Conservation (phyloP, 2,329 filamentous ascomycete genomes). For the Aspergillus tanneri region DNA sequence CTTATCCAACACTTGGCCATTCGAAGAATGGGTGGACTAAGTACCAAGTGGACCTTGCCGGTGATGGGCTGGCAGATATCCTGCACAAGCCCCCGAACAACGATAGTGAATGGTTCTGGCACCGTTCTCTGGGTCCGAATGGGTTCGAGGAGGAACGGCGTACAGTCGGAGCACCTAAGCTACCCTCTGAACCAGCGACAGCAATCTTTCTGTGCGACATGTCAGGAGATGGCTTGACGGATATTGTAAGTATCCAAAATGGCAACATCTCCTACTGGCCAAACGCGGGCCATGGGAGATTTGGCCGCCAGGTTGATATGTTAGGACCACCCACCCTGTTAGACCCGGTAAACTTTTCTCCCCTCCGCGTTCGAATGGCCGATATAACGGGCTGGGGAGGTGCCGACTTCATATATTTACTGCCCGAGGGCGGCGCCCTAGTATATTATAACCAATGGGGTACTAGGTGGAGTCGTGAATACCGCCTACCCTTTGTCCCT, state of each 20-base stretch:
- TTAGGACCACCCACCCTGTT: not conserved
- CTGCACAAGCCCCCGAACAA: not conserved
- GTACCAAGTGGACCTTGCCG: not conserved
- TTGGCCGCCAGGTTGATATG: not conserved
- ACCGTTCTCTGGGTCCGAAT: not conserved
- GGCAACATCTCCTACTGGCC: conserved; percentile 2
- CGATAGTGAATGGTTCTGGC: not conserved
- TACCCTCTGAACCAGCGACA: not conserved
- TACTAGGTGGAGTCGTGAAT: not conserved
- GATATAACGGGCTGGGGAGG: not conserved
- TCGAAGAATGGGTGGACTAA: not conserved
- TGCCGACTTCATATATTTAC: conserved; percentile 1
- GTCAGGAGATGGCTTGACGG: conserved; percentile 3
- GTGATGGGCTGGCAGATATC: not conserved
- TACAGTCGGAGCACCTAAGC: not conserved
- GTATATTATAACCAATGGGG: not conserved
- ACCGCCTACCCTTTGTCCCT: not conserved
- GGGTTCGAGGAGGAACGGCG: not conserved
- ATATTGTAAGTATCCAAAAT: conserved; percentile 1
- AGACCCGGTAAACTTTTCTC: not conserved
- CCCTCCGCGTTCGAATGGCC: not conserved
- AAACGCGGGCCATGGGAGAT: conserved; percentile 1
- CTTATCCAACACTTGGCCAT: not conserved
- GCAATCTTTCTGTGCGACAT: not conserved
- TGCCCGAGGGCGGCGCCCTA: not conserved